A percentile compares a stretch with the other conserved stretches of the same genome.
Evolutionary conservation across 352 stramenopile genomes (phyloP).

Genomic region (Phytophthora fragariaefolia): DNA sequence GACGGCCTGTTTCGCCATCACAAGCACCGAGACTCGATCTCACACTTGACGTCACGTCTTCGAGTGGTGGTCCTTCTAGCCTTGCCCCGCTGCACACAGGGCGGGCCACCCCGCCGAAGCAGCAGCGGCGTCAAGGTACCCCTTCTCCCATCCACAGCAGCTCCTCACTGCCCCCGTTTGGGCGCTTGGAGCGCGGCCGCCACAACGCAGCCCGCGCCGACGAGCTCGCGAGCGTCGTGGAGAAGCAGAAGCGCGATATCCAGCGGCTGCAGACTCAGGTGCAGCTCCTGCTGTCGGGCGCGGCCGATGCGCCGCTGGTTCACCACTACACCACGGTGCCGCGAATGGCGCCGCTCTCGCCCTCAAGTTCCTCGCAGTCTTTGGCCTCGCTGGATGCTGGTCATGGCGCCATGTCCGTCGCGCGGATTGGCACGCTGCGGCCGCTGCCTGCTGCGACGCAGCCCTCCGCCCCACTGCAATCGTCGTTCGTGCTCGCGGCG

Average conservation of each 20-base stretch:
- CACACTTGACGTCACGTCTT: constrained; percentile 24
- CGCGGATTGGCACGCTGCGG: constrained; percentile 34
- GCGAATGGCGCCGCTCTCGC: constrained; percentile 15
- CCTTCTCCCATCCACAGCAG: constrained; percentile 29
- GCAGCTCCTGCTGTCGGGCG: constrained; percentile 57
- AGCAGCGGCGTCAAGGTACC: constrained; percentile 34
- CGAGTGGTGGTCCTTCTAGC: constrained; percentile 18
- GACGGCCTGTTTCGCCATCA: constrained; percentile 25
- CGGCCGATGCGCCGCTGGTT: constrained; percentile 30
- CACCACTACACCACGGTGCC: constrained; percentile 3
- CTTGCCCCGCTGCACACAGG: constrained; percentile 37
- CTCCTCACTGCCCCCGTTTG: constrained; percentile 51
- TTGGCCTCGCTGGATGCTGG: constrained; percentile 7
- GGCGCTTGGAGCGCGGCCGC: constrained; percentile 42
- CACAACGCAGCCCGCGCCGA: constrained; percentile 36
- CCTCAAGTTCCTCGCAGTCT: constrained; percentile 15
- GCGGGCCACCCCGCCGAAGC: constrained; percentile 33
- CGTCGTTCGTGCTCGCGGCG: constrained; percentile 56
- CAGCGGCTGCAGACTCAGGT: constrained; percentile 73
- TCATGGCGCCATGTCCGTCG: constrained; percentile 17
- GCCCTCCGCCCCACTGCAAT: constrained; percentile 34
- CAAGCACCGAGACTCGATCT: constrained; percentile 27
- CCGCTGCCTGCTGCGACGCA: constrained; percentile 29
- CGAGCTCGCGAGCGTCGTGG: constrained; percentile 53
- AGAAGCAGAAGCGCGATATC: constrained; percentile 75